Evolutionary conservation across 1,284 basidiomycete species (phyloP).

Genomic region (Mycena citricolor): DNA sequence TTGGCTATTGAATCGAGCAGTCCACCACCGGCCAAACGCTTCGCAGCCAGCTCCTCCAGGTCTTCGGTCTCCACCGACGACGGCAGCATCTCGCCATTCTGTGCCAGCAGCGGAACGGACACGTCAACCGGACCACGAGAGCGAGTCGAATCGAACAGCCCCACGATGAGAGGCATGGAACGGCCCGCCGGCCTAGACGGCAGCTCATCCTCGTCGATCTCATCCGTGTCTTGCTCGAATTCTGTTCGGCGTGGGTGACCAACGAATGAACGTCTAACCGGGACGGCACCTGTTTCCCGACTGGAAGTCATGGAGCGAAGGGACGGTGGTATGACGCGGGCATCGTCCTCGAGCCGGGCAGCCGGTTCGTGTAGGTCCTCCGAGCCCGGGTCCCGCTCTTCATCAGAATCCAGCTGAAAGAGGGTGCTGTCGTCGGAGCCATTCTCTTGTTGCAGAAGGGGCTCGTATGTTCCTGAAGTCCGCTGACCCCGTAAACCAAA

Average conservation of each 20-base stretch:
- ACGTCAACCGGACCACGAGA: constrained; percentile 56
- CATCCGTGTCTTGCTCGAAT: constrained; percentile 76
- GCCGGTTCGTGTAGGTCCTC: constrained; percentile 37
- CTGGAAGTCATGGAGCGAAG: constrained; percentile 69
- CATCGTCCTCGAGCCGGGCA: constrained; percentile 66
- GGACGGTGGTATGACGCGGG: constrained; percentile 64
- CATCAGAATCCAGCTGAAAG: constrained; percentile 45
- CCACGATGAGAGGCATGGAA: constrained; percentile 73
- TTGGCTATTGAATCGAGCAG: constrained; percentile 86
- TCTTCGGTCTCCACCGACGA: constrained; percentile 46
- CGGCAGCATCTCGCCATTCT: constrained; percentile 33
- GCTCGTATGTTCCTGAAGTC: constrained; percentile 34
- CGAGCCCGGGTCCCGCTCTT: constrained; percentile 31
- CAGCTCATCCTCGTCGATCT: no score
- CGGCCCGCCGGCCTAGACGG: constrained; percentile 42
- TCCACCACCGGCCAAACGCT: constrained; percentile 72
- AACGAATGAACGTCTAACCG: no score
- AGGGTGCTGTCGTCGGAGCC: constrained; percentile 34
- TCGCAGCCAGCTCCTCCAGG: constrained; percentile 66
- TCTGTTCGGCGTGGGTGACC: constrained; percentile 42
- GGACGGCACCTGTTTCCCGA: constrained; percentile 71
- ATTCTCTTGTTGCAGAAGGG: constrained; percentile 48
- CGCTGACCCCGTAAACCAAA: neutral
- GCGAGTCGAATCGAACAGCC: constrained; percentile 63
- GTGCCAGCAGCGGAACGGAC: constrained; percentile 44